These are phyloP conservation scores for Pseudonitzschia delicatissima DNA, from an alignment of 108 stramenopile species.

Conservation along the genomic window DNA sequence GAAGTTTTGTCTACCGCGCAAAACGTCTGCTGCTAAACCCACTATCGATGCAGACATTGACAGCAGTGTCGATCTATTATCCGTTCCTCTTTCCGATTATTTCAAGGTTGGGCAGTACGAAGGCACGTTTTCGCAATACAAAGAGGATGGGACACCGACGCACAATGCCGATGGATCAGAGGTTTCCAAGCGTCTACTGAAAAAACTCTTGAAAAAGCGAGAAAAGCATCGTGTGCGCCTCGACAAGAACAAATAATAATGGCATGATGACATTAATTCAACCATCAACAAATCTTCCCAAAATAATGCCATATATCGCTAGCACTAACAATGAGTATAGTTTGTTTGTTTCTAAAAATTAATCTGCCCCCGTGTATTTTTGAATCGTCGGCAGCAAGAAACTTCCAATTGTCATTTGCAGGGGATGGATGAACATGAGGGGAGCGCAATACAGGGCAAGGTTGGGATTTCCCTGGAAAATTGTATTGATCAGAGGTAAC, in stretches of 20 bases:
- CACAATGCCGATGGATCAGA: slow-evolving; percentile 51
- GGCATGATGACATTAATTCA: not conserved
- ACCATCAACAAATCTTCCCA: no score
- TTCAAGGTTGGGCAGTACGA: slow-evolving; percentile 50
- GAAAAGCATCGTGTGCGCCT: slow-evolving; percentile 30
- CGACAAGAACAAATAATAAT: not conserved
- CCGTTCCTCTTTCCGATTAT: slow-evolving; percentile 27
- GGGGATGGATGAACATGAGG: slow-evolving; percentile 88
- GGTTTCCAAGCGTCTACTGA: slow-evolving; percentile 45
- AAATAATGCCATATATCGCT: no score
- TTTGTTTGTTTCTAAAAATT: not conserved
- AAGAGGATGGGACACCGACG: slow-evolving; percentile 46
- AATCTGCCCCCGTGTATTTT: slow-evolving; percentile 22
- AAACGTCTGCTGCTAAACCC: not conserved
- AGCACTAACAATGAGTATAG: no score
- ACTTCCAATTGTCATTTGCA: slow-evolving; percentile 83
- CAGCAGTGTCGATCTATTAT: not conserved
- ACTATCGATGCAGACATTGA: not conserved
- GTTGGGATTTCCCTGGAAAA: slow-evolving; percentile 83
- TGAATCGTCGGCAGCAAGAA: slow-evolving; percentile 40
- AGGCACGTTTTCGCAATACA: slow-evolving; percentile 34
- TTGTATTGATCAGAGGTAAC: slow-evolving; percentile 82
- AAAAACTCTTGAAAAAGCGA: slow-evolving; percentile 54
- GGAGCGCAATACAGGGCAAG: slow-evolving; percentile 86
- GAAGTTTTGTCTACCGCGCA: slow-evolving; percentile 26